Evolutionary conservation across 179 eudicot species (phyloP).

Genomic region (Patellifolia procumbens): DNA sequence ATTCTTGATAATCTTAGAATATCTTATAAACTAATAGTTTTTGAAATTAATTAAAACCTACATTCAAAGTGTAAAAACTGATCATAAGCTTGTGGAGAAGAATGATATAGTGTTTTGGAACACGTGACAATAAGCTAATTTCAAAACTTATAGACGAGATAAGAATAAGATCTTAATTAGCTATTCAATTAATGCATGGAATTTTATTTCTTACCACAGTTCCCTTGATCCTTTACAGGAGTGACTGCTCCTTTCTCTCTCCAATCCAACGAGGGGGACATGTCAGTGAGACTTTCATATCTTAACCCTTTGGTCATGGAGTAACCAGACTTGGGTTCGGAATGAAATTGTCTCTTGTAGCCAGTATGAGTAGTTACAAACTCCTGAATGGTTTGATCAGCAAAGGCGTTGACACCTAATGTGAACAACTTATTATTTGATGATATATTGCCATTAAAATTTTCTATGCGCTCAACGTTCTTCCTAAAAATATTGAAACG

Average conservation of each 20-base stretch:
- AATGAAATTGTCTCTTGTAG: conserved; percentile 10
- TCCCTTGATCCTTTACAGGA: conserved; percentile 40
- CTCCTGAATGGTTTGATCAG: conserved; percentile 43
- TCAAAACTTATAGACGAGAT: no score
- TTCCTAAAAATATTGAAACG: conserved; percentile 29
- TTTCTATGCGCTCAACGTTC: conserved; percentile 36
- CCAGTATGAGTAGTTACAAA: conserved; percentile 34
- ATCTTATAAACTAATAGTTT: no score
- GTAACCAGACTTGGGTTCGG: not conserved
- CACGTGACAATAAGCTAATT: no score
- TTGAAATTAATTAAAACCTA: no score
- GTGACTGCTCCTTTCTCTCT: conserved; percentile 44
- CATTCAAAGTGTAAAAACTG: no score
- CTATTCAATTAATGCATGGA: no score
- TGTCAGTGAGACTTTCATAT: not conserved
- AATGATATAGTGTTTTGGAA: no score
- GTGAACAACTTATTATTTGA: conserved; percentile 23
- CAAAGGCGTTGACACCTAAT: conserved; percentile 34
- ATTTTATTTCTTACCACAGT: conserved; percentile 37
- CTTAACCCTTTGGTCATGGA: no score
- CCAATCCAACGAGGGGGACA: conserved; percentile 43
- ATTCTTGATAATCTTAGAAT: no score
- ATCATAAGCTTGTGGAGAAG: no score
- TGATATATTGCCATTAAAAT: conserved; percentile 20
- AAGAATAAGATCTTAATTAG: no score